These are phyloP conservation scores for Entelexis paramagnoliae DNA, from an alignment of 1,139 yeast genomes.

Conservation along the genomic window DNA sequence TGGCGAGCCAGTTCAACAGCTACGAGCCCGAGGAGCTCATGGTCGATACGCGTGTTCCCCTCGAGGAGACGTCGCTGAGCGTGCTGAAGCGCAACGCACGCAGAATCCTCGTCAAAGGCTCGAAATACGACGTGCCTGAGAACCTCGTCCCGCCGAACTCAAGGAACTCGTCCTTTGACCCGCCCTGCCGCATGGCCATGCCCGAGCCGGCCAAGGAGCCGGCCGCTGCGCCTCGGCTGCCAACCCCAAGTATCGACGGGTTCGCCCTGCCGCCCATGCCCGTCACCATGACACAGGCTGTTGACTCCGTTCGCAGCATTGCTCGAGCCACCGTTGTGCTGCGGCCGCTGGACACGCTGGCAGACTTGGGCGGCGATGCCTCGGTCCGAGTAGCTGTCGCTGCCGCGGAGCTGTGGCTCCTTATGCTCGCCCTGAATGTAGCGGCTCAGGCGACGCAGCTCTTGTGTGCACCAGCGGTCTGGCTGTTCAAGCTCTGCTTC, in stretches of 20 bases:
- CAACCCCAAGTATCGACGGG: background rate
- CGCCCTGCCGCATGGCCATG: background rate
- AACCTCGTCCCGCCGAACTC: slow-evolving; percentile 1
- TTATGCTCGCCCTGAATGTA: slow-evolving; percentile 30
- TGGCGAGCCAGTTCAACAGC: slow-evolving; percentile 3
- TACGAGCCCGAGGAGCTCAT: slow-evolving; percentile 8
- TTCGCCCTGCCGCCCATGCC: background rate
- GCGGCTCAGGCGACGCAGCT: slow-evolving; percentile 22
- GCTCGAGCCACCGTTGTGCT: slow-evolving; percentile 17
- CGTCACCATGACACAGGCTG: background rate
- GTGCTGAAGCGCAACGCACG: slow-evolving; percentile 4
- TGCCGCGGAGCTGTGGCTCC: slow-evolving; percentile 27
- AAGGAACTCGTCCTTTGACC: background rate
- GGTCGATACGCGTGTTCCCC: background rate
- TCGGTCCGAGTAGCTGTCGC: slow-evolving; percentile 13
- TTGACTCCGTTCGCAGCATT: slow-evolving; percentile 4
- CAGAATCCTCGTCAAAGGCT: background rate
- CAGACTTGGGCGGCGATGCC: slow-evolving; percentile 9
- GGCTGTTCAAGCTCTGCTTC: slow-evolving; percentile 28
- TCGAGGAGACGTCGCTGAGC: background rate
- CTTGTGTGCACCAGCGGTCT: slow-evolving; percentile 21
- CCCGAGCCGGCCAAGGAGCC: background rate
- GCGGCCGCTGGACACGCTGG: slow-evolving; percentile 19
- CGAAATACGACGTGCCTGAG: slow-evolving; percentile 1
- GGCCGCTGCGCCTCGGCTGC: background rate